A percentile compares a stretch with the other conserved stretches of the same genome.
Conservation (phyloP, 164 flowering plant genomes). For the Chloranthus sessilifolius region DNA sequence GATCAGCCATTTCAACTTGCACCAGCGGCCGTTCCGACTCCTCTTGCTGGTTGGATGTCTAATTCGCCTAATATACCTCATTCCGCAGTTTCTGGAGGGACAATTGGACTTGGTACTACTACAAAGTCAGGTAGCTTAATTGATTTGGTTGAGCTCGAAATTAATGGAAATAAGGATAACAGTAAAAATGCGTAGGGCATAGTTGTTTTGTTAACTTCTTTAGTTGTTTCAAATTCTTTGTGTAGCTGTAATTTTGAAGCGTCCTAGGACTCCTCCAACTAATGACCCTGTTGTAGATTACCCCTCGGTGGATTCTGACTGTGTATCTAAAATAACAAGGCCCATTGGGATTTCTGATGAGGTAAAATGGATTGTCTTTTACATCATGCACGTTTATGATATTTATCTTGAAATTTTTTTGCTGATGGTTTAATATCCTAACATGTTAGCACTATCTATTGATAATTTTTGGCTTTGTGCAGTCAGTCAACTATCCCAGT, state of each 20-base stretch:
- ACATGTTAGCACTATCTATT: background rate
- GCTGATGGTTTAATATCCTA: no score
- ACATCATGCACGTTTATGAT: no score
- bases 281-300: constrained; percentile 67
- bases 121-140: constrained; percentile 33
- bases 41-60: constrained; percentile 40
- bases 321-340: constrained; percentile 68
- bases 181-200: background rate
- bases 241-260: constrained; percentile 27
- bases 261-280: constrained; percentile 67
- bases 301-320: constrained; percentile 89
- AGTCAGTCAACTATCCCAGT: constrained; percentile 54
- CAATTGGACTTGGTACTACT: constrained; percentile 24
- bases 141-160: background rate
- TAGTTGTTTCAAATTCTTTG: constrained; percentile 1
- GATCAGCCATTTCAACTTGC: constrained; percentile 40
- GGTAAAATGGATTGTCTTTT: constrained; percentile 34
- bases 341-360: constrained; percentile 84
- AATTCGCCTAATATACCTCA: constrained; percentile 32
- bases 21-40: constrained; percentile 29
- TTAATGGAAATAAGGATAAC: background rate
- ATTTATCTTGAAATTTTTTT: no score
- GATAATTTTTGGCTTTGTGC: constrained; percentile 26
- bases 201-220: constrained; percentile 6
- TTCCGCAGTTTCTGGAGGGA: constrained; percentile 28